phyloP scores from a whole-genome alignment of 2,329 filamentous ascomycete genomes.

The Rhexocercosporidium sp. region DNA sequence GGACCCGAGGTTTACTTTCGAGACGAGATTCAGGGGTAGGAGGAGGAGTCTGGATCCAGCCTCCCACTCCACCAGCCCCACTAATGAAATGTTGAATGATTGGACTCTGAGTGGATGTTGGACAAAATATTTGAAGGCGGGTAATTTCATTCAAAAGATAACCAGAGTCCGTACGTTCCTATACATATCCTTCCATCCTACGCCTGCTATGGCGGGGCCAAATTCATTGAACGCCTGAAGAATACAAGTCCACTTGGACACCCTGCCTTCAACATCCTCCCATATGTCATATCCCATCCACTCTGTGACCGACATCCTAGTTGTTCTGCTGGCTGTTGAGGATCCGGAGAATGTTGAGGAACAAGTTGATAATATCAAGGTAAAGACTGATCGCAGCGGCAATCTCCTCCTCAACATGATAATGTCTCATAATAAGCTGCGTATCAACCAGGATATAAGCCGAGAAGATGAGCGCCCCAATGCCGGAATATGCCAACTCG shows the following conservation, averaged over 20 bases:
- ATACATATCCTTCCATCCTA: neutral
- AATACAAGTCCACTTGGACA: neutral
- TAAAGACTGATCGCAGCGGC: constrained; percentile 94
- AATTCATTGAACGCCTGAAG: neutral
- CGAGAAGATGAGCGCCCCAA: constrained; percentile 86
- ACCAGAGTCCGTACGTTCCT: neutral
- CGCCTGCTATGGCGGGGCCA: neutral
- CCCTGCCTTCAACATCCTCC: neutral
- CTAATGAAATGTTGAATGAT: neutral
- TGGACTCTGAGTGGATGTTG: neutral
- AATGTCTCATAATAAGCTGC: constrained; percentile 91
- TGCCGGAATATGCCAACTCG: constrained; percentile 84
- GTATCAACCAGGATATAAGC: constrained; percentile 97
- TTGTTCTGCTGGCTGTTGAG: constrained; percentile 96
- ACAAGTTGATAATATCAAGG: constrained; percentile 95
- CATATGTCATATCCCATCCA: neutral
- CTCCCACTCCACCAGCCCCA: neutral
- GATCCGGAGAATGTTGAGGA: constrained; percentile 93
- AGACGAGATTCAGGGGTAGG: neutral
- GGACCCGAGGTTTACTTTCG: neutral
- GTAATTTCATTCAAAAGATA: neutral
- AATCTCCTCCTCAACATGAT: constrained; percentile 98
- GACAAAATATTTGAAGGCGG: neutral
- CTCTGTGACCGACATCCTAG: constrained; percentile 50
- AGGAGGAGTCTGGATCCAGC: neutral